phyloP scores from a whole-genome alignment of 2,329 filamentous ascomycete species.

The Colletotrichum nymphaeae region DNA sequence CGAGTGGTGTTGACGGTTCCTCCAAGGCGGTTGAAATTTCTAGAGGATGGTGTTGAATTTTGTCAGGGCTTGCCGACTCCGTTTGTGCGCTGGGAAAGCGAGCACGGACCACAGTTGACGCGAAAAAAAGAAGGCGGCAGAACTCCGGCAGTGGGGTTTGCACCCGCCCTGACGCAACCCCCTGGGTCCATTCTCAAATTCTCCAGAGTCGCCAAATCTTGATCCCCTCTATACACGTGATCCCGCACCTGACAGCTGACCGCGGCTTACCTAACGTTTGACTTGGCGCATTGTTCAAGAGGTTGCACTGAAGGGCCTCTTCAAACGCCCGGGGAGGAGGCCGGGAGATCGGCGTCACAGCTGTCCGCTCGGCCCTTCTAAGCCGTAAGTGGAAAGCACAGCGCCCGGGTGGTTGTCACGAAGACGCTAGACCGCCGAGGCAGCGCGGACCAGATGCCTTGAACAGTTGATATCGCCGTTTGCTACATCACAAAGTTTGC shows the following conservation, averaged over 20 bases:
- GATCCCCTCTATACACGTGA: neutral
- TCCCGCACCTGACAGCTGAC: neutral
- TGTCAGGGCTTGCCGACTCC: constrained; percentile 42
- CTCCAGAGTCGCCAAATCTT: neutral
- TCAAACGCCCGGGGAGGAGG: constrained; percentile 14
- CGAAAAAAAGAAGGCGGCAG: constrained; percentile 34
- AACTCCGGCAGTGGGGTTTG: neutral
- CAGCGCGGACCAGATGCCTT: constrained; percentile 32
- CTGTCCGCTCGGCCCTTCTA: constrained; percentile 31
- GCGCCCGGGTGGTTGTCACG: constrained; percentile 18
- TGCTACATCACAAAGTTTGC: constrained; percentile 28
- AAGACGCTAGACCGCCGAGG: constrained; percentile 22
- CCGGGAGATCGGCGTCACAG: constrained; percentile 32
- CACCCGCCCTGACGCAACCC: constrained; percentile 14
- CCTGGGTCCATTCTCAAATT: neutral
- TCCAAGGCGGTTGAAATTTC: constrained; percentile 45
- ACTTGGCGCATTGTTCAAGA: neutral
- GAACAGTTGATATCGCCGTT: constrained; percentile 28
- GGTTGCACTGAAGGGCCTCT: constrained; percentile 13
- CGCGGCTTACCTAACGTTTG: neutral
- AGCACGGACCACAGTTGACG: constrained; percentile 22
- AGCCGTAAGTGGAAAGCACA: constrained; percentile 24
- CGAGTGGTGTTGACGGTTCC: constrained; percentile 39
- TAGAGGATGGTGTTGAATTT: constrained; percentile 50
- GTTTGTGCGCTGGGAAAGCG: constrained; percentile 34